phyloP scores from a whole-genome alignment of 495 filamentous ascomycete genomes.

The Penicillium ochrochloron region DNA sequence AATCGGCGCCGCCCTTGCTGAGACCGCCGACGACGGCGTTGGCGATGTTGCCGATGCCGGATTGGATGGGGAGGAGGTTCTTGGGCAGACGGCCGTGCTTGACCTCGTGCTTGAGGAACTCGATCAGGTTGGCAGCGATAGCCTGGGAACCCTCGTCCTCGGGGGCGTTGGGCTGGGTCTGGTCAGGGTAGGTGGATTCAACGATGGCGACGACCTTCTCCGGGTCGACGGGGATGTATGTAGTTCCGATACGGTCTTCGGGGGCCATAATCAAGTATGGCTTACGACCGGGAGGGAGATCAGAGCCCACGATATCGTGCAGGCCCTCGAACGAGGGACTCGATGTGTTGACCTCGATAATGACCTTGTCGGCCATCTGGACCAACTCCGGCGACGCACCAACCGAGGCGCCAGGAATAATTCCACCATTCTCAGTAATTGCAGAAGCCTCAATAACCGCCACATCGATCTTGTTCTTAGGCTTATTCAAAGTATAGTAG shows the following conservation, averaged over 20 bases:
- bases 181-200: conserved; percentile 82
- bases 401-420: conserved; percentile 86
- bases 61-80: conserved; percentile 83
- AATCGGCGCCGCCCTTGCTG: conserved; percentile 73
- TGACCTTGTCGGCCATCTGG: conserved; percentile 90
- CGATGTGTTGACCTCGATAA: conserved; percentile 91
- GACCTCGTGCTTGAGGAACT: conserved; percentile 86
- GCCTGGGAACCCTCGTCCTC: conserved; percentile 72
- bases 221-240: conserved; percentile 84
- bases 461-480: conserved; percentile 75
- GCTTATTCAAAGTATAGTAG: conserved; percentile 79
- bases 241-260: conserved; percentile 81
- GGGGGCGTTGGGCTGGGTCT: conserved; percentile 76
- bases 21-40: conserved; percentile 91
- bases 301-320: conserved; percentile 88
- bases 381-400: conserved; percentile 86
- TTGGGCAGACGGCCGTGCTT: conserved; percentile 73
- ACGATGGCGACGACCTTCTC: conserved; percentile 87
- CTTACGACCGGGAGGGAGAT: conserved; percentile 79
- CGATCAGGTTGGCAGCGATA: conserved; percentile 82
- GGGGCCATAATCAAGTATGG: conserved; percentile 83
- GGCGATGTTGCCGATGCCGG: conserved; percentile 92
- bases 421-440: conserved; percentile 91
- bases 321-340: conserved; percentile 85
- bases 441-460: conserved; percentile 86